phyloP scores from a whole-genome alignment of 495 filamentous ascomycete genomes.

The Lineolata rhizophorae region DNA sequence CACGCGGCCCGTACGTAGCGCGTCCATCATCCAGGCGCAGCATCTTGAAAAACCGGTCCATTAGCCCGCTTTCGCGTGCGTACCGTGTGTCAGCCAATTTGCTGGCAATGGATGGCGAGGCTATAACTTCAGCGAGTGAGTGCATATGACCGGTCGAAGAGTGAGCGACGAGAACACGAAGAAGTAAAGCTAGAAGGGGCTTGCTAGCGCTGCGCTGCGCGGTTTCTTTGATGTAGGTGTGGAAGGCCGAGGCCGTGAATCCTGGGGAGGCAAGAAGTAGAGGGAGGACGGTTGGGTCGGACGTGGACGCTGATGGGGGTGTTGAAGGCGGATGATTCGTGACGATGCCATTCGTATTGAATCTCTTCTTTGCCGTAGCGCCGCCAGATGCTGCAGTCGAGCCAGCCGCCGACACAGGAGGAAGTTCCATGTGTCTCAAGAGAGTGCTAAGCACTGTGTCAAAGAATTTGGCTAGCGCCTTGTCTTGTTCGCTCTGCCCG shows the following conservation, averaged over 20 bases:
- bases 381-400: conserved; percentile 17
- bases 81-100: conserved; percentile 71
- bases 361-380: too few species aligned
- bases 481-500: conserved; percentile 34
- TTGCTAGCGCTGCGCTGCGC: conserved; percentile 43
- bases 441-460: conserved; percentile 53
- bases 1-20: conserved; percentile 76
- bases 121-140: conserved; percentile 64
- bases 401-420: too few species aligned
- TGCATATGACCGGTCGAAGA: conserved; percentile 68
- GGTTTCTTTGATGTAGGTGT: conserved; percentile 51
- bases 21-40: conserved; percentile 69
- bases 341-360: too few species aligned
- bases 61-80: conserved; percentile 57
- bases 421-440: conserved; percentile 56
- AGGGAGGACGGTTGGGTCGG: conserved; percentile 17
- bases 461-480: conserved; percentile 23
- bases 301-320: too few species aligned
- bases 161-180: conserved; percentile 54
- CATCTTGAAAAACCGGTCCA: conserved; percentile 67
- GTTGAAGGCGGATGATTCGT: too few species aligned
- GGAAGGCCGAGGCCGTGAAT: conserved; percentile 63
- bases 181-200: conserved; percentile 13
- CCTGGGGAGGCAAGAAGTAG: conserved; percentile 80
- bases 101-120: conserved; percentile 50